Evolutionary conservation across 768 basidiomycete genomes (phyloP).

Genomic region (Phylloporus rhodoxanthus): DNA sequence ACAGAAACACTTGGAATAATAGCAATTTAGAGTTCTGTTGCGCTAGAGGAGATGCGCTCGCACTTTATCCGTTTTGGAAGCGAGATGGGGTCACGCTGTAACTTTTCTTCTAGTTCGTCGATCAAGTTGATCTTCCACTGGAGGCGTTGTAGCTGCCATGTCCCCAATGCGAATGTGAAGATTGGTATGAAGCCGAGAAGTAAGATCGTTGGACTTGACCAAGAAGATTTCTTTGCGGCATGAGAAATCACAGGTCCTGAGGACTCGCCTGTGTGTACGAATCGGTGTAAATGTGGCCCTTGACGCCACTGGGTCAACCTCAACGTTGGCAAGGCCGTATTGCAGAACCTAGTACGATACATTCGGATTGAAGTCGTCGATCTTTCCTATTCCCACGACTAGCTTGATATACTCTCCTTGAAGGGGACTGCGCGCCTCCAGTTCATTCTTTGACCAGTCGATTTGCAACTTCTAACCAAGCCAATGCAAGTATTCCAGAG

Average conservation of each 20-base stretch:
- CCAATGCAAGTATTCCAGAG: constrained; percentile 19
- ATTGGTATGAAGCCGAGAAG: constrained; percentile 82
- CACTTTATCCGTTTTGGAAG: constrained; percentile 88
- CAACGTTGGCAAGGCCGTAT: constrained; percentile 1
- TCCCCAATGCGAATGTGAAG: constrained; percentile 83
- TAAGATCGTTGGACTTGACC: constrained; percentile 65
- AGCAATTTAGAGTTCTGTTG: constrained; percentile 16
- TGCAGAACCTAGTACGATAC: constrained; percentile 11
- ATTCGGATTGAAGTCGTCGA: no score
- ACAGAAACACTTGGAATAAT: constrained; percentile 49
- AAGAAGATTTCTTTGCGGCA: constrained; percentile 52
- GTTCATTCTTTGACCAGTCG: constrained; percentile 2
- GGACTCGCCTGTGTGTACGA: constrained; percentile 14
- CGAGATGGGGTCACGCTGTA: constrained; percentile 68
- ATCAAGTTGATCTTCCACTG: constrained; percentile 95
- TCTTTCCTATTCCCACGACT: constrained; percentile 19
- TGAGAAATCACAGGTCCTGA: constrained; percentile 35
- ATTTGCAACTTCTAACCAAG: constrained; percentile 1
- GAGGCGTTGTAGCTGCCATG: constrained; percentile 90
- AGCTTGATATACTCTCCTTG: no score
- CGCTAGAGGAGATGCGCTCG: constrained; percentile 25
- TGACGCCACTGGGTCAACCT: constrained; percentile 9
- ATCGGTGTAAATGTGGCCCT: constrained; percentile 6
- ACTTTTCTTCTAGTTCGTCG: constrained; percentile 87
- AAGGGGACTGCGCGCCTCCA: no score